Evolutionary conservation across 805 yeast species (phyloP).

Genomic region (Metschnikowia drakensbergensis): DNA sequence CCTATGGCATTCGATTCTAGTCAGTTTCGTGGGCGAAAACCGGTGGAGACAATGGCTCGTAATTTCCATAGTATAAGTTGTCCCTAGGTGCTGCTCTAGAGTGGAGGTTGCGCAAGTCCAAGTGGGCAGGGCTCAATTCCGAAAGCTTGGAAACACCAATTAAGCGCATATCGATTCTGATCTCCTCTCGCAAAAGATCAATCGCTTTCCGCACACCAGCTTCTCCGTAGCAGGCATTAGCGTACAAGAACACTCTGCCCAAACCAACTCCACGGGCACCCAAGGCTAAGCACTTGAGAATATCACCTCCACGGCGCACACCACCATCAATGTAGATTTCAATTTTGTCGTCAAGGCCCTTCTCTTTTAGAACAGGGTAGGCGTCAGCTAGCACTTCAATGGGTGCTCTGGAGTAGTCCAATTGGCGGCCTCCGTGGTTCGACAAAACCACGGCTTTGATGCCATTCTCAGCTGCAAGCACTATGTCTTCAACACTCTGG

Average conservation of each 20-base stretch:
- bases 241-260: conserved; percentile 64
- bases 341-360: conserved; percentile 42
- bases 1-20: background rate
- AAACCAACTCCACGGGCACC: conserved; percentile 72
- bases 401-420: conserved; percentile 79
- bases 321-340: conserved; percentile 69
- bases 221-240: conserved; percentile 61
- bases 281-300: conserved; percentile 60
- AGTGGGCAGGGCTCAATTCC: conserved; percentile 14
- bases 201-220: conserved; percentile 59
- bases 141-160: conserved; percentile 61
- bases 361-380: conserved; percentile 47
- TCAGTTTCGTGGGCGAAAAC: conserved; percentile 8
- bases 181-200: conserved; percentile 62
- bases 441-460: conserved; percentile 69
- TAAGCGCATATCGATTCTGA: conserved; percentile 74
- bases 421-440: conserved; percentile 88
- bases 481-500: conserved; percentile 62
- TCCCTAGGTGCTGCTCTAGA: conserved; percentile 10
- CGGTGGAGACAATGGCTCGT: conserved; percentile 16
- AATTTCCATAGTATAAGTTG: conserved; percentile 12
- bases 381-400: conserved; percentile 71
- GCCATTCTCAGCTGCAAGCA: conserved; percentile 54
- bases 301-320: conserved; percentile 63
- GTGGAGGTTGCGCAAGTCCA: conserved; percentile 13